Evolutionary conservation across 2,329 filamentous ascomycete species (phyloP).

Genomic region (Plectosphaerella cucumerina): DNA sequence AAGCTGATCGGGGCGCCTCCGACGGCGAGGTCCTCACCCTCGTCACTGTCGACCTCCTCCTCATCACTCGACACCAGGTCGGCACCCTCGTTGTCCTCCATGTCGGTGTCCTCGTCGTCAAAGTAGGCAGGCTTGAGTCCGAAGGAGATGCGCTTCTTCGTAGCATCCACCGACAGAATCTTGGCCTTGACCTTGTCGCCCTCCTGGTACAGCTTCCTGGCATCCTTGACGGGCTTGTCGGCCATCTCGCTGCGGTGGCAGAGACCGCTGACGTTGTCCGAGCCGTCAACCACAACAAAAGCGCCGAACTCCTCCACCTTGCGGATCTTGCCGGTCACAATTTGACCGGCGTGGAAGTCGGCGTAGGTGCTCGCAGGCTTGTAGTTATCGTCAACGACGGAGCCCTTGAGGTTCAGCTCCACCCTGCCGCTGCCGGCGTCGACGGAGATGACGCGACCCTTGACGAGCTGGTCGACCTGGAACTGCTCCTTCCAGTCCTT

Average conservation of each 20-base stretch:
- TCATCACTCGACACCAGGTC: constrained; percentile 38
- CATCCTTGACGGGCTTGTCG: constrained; percentile 74
- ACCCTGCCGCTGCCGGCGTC: constrained; percentile 67
- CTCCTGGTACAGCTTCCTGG: constrained; percentile 83
- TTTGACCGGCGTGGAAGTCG: constrained; percentile 75
- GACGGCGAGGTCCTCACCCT: constrained; percentile 43
- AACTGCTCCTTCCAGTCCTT: constrained; percentile 95
- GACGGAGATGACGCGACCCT: constrained; percentile 73
- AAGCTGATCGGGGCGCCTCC: constrained; percentile 37
- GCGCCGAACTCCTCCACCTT: constrained; percentile 95
- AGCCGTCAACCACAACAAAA: constrained; percentile 86
- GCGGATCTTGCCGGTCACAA: constrained; percentile 84
- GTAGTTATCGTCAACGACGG: constrained; percentile 76
- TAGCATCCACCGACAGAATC: constrained; percentile 70
- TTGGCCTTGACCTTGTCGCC: constrained; percentile 93
- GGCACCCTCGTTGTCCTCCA: constrained; percentile 42
- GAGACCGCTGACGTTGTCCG: constrained; percentile 83
- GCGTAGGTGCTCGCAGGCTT: constrained; percentile 66
- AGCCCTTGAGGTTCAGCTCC: constrained; percentile 84
- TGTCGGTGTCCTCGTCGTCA: constrained; percentile 52
- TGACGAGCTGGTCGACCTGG: constrained; percentile 84
- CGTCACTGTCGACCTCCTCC: constrained; percentile 40
- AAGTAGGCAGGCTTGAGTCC: constrained; percentile 93
- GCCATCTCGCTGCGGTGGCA: constrained; percentile 93
- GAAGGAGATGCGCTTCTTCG: constrained; percentile 78